Evolutionary conservation across 805 yeast genomes (phyloP).

Genomic region (Sugiyamaella lignohabitans): DNA sequence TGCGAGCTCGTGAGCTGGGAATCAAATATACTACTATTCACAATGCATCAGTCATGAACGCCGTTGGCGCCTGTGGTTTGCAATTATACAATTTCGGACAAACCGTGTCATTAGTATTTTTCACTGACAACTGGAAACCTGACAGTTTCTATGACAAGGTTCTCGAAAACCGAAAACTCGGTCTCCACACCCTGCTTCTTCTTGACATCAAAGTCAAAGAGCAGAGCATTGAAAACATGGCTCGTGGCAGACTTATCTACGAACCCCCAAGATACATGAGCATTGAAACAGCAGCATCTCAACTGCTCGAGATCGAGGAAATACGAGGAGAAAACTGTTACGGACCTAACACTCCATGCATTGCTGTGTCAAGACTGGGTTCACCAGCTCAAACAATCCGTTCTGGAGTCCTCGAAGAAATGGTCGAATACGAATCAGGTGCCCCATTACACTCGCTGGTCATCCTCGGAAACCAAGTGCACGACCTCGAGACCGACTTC

Average conservation of each 20-base stretch:
- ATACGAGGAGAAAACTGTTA: conserved; percentile 69
- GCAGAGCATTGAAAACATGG: conserved; percentile 90
- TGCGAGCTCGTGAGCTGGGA: conserved; percentile 80
- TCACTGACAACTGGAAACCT: conserved; percentile 94
- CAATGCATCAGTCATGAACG: conserved; percentile 97
- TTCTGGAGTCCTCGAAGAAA: conserved; percentile 75
- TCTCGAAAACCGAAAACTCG: conserved; percentile 82
- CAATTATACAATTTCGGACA: conserved; percentile 95
- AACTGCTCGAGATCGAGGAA: conserved; percentile 83
- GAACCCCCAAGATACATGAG: conserved; percentile 98
- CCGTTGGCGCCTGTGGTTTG: conserved; percentile 96
- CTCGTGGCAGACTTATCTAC: conserved; percentile 82
- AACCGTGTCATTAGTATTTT: conserved; percentile 92
- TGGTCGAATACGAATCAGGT: conserved; percentile 82
- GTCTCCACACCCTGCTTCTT: conserved; percentile 82
- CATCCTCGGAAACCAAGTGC: conserved; percentile 85
- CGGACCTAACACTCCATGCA: conserved; percentile 83
- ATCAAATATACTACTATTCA: conserved; percentile 79
- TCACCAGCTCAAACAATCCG: conserved; percentile 75
- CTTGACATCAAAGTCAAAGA: conserved; percentile 95
- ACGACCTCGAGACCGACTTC: conserved; percentile 85
- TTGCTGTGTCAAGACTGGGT: conserved; percentile 88
- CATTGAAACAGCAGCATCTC: conserved; percentile 82
- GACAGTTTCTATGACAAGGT: conserved; percentile 89
- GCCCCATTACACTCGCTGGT: conserved; percentile 90